Base-by-base conservation (phyloP, 768 basidiomycete species). In the Hydnomerulius pinastri region DNA sequence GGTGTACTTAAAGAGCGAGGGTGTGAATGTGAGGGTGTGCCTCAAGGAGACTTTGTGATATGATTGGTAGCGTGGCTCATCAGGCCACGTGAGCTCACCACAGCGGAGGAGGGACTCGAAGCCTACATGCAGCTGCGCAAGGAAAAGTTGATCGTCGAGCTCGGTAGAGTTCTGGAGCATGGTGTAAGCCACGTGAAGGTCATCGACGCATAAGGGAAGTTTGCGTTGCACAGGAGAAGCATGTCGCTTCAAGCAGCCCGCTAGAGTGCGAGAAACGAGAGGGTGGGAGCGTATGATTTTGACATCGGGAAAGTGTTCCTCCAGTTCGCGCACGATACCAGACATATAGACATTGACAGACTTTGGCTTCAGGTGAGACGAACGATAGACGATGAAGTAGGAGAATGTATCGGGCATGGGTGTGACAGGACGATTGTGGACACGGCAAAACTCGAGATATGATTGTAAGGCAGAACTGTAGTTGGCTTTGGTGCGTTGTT, bases 291-390 rank as follows among this genome's bases (percentile, higher is more conserved):
- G 17, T 12, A 33, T 9, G 1, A n/a, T 20, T 6, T 62, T 61
- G 1, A 71, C 61, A 2, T 57, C 11, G 0, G 73, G 75, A 53
- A 59, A 76, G 28, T 56, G 44, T 1, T 30, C 4, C 46, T 66
- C 59, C 11, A 64, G 65, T 38, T 66, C 59, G 25, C 62, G 63
- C 46, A 65, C 66, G 13, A 74, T 72, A 12, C 74, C 71, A 0
- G 72, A 68, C 2, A 77, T 59, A 55, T 76, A 76, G 4, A 64
- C 47, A 30, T 41, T 41, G 9, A 75, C 69, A 0, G 72, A 73
- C 13, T 48, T 20, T 0, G 74, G 72, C 29, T 68, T 59, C 39
- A 77, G 73, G 48, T 72, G 68, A 27, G 59, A 53, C 2, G 48
- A 69, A 63, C 71, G 72, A 54, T 58, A 76, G 1, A 68, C 64